Evolutionary conservation across 495 filamentous ascomycete genomes (phyloP).

Genomic region (Tuber umbilicatum): DNA sequence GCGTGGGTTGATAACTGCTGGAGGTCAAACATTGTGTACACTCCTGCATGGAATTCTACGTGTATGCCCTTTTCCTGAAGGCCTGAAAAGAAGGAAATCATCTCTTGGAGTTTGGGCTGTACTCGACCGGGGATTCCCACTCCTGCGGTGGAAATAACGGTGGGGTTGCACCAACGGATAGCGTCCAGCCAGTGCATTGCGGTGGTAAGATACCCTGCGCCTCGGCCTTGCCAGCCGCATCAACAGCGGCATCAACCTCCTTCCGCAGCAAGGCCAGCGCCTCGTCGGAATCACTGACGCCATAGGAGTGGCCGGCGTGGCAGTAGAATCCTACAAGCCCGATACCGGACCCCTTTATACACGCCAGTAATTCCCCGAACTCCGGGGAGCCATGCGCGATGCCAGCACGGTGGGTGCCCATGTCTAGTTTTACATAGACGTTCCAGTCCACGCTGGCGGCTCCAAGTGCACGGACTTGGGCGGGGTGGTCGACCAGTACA

Average conservation of each 20-base stretch:
- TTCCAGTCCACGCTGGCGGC: slow-evolving; percentile 45
- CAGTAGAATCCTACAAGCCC: slow-evolving; percentile 64
- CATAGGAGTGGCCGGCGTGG: slow-evolving; percentile 74
- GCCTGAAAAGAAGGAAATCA: slow-evolving; percentile 8
- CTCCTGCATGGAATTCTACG: slow-evolving; percentile 66
- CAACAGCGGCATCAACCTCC: slow-evolving; percentile 57
- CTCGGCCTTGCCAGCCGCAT: slow-evolving; percentile 46
- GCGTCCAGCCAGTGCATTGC: slow-evolving; percentile 21
- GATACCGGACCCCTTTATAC: slow-evolving; percentile 46
- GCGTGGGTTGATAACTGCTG: slow-evolving; percentile 75
- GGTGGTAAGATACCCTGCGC: not conserved
- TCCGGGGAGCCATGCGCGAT: slow-evolving; percentile 50
- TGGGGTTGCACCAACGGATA: slow-evolving; percentile 82
- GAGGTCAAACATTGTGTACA: slow-evolving; percentile 68
- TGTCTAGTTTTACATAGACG: slow-evolving; percentile 73
- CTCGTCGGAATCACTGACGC: slow-evolving; percentile 46
- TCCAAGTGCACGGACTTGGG: slow-evolving; percentile 51
- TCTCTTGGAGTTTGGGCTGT: slow-evolving; percentile 29
- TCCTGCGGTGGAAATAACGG: slow-evolving; percentile 54
- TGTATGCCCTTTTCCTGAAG: slow-evolving; percentile 11
- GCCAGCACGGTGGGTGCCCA: slow-evolving; percentile 70
- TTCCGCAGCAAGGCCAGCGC: slow-evolving; percentile 54
- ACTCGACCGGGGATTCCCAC: slow-evolving; percentile 41
- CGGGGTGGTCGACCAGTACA: slow-evolving; percentile 66
- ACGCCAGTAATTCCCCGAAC: slow-evolving; percentile 51